Evolutionary conservation across 73 alveolate genomes (phyloP), one percentile per base, ranked within the genome.

Genomic region (Tetrahymena thermophila): DNA sequence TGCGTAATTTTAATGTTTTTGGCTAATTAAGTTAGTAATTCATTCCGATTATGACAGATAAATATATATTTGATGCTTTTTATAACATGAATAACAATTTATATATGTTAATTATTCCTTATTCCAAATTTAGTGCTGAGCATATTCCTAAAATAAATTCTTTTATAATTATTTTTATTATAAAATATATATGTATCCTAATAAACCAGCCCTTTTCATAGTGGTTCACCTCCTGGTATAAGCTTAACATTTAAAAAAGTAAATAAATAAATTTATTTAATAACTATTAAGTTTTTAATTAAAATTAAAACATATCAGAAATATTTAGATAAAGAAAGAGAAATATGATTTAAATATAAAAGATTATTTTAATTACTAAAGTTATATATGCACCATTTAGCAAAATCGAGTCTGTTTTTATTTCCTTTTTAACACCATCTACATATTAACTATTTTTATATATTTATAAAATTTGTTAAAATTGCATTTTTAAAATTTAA

Each of bases 321-420:
- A 56, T 56, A 56, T 56, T 56, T 4, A 56, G 85, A 56, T 56
- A 56, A 10, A 25, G 14, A 56, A 10, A 25, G 14, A 0, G 8
- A 14, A 71, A 71, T 28, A 25, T 71, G 89, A n/a, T 71, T 71
- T 71, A 71, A 28, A 19, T 23, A 13, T 17, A 7, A 71, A 28
- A 25, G n/a, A 71, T 11, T 28, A 28, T n/a, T 28, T 19, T n/a
- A 28, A 34, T 71, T 71, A 95, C 93, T 71, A 95, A 35, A 85
- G 95, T 84, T 17, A 95, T 95, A 35, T 95, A 21, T n/a, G 94
- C 44, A 9, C 97, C 97, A 56, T 95, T 43, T 3, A 95, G 93
- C 13, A 95, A 85, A 89, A 95, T 95, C 0, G 97, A 35, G 44
- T 85, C 95, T 56, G 94, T 85, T 93, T 95, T 85, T 44, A 35